Base-by-base conservation (phyloP, 1,284 basidiomycete genomes). In the Ganoderma leucocontextum region DNA sequence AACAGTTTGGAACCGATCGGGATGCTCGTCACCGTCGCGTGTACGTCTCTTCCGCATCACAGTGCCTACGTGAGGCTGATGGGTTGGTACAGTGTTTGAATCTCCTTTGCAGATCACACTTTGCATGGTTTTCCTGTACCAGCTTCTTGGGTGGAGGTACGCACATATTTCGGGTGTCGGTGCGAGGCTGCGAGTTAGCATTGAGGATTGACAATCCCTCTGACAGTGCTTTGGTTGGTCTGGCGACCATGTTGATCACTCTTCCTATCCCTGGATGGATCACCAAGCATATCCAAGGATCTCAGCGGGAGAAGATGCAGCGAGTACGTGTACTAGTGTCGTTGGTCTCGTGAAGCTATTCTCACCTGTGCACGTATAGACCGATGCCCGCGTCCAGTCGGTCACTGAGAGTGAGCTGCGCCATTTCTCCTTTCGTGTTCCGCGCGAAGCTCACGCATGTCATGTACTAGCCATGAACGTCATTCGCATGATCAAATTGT, bases 261-360 rank as follows among this genome's bases (percentile, higher is more conserved):
- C 82, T 90, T 61, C 90, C 90, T 0, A 67, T 91, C 2, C 86
- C 86, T 0, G 84, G 81, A 0, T 77, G 73, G 53, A 66, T 83
- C 44, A 77, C 78, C 2, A 76, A 73, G n/a, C 63, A 72, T 36
- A 73, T 80, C 7, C 78, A 79, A 64, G 72, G 70, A 0, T 71
- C 79, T 8, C 80, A 83, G 65, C 68, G 66, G 5, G 73, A 78
- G 59, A 75, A 77, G 49, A 80, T 80, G 79, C 77, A 78, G 71
- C 76, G 76, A 47, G 80, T 79, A 58, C n/a, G 74, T 65, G 13
- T 29, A 17, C 42, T 70, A 25, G 0, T 10, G 25, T 22, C 15
- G 42, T 71, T 35, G 15, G 39, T 12, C 10, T 5, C 36, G 9
- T 36, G 73, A 65, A 81, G 79, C 1, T 79, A 81, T 59, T 7